Base-by-base conservation (phyloP, 129 eudicot species). In the Tagetes erecta region DNA sequence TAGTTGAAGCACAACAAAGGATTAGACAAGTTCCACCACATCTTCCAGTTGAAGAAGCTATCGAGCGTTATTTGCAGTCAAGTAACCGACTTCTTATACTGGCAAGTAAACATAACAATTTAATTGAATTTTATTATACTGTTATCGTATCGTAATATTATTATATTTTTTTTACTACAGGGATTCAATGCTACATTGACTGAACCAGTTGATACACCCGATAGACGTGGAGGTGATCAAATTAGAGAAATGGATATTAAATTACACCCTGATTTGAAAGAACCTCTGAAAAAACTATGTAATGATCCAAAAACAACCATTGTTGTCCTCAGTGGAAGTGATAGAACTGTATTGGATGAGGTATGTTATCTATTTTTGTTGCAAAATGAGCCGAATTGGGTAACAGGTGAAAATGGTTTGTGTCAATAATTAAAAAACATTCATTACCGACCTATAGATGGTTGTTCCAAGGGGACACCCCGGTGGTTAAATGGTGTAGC, bases 271-370 rank as follows among this genome's bases (percentile, higher is more conserved):
- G 89, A 86, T 56, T 63, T 90, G 68, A 90, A 83, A 83, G 89
- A 69, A 47, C 83, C 96, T 51, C 80, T 94, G 27, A 35, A 64
- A 30, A 75, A 52, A 52, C 89, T 94, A 13, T 90, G 97, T 80
- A 78, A 60, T 52, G 96, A 94, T 56, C 98, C 91, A 41, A 90
- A 94, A 57, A 90, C 98, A 40, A 94, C 97, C 13, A 38, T 88
- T 72, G 92, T 94, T 68, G 84, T 94, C 64, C 93, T 94, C 65
- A 94, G 98, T 80, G 98, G 98, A 81, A 90, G 97, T 64, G 86
- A 82, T 40, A 80, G 98, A 84, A 39, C 40, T 38, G 92, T 88
- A 70, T 74, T 90, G 71, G 98, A 93, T 68, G 89, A 88, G 41
- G 98, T 93, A 83, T 53, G 38, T 67, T 62, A 7, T 75, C 80